Evolutionary conservation across 257 asterid genomes (phyloP).

Genomic region (Gardenia jasminoides): DNA sequence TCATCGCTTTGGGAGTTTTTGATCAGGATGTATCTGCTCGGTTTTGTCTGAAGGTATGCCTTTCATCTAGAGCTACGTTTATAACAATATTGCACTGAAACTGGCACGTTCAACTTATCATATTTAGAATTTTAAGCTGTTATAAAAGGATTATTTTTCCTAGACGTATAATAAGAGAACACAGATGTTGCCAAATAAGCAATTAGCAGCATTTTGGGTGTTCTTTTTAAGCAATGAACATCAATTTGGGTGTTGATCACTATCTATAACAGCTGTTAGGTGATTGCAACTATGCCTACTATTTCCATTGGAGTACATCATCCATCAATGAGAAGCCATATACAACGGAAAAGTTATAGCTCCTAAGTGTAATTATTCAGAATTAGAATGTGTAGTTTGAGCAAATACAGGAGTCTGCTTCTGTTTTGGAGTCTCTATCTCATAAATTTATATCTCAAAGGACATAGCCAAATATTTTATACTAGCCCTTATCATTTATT

Average conservation of each 20-base stretch:
- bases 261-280: not conserved
- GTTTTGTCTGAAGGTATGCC: slow-evolving; percentile 69
- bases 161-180: not conserved
- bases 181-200: not conserved
- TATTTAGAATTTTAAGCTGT: not conserved
- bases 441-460: not conserved
- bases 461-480: not conserved
- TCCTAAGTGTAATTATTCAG: not conserved
- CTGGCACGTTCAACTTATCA: not conserved
- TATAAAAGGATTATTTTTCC: not conserved
- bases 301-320: not conserved
- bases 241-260: not conserved
- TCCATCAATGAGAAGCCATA: not conserved
- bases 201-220: not conserved
- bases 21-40: slow-evolving; percentile 95
- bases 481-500: not conserved
- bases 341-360: not conserved
- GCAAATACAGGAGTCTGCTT: not conserved
- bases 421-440: not conserved
- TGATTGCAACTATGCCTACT: not conserved
- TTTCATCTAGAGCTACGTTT: slow-evolving; percentile 1
- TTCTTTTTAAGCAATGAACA: not conserved
- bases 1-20: slow-evolving; percentile 81
- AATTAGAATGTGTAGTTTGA: not conserved
- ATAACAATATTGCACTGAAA: not conserved